Evolutionary conservation across 805 yeast species (phyloP).

Genomic region (Spathaspora girioi): DNA sequence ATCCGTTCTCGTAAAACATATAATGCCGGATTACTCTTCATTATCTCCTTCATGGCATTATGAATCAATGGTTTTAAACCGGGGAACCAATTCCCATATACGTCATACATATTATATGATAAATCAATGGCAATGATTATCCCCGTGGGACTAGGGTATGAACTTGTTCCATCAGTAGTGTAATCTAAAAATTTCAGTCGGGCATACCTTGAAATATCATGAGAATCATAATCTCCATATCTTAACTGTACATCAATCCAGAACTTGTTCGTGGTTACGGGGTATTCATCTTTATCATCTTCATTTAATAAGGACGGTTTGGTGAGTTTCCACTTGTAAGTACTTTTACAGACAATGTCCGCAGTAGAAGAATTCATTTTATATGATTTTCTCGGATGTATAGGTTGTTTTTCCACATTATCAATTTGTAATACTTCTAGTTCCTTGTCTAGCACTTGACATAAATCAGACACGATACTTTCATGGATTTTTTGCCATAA

Average conservation of each 20-base stretch:
- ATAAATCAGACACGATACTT: constrained; percentile 85
- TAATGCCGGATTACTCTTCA: constrained; percentile 93
- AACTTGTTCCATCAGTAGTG: constrained; percentile 78
- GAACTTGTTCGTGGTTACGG: constrained; percentile 63
- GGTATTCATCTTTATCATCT: constrained; percentile 54
- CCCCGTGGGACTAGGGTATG: constrained; percentile 93
- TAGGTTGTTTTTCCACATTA: constrained; percentile 82
- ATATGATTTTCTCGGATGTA: constrained; percentile 96
- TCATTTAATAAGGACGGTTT: constrained; percentile 78
- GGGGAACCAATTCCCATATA: constrained; percentile 97
- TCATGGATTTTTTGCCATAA: constrained; percentile 99
- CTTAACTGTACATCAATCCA: constrained; percentile 96
- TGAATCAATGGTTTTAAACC: constrained; percentile 88
- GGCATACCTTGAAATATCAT: constrained; percentile 90
- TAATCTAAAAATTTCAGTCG: constrained; percentile 91
- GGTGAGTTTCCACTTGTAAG: constrained; percentile 78
- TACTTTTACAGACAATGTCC: constrained; percentile 73
- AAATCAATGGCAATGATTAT: constrained; percentile 85
- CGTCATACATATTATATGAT: constrained; percentile 94
- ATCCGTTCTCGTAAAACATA: constrained; percentile 90
- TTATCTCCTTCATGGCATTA: constrained; percentile 87
- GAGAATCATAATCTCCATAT: constrained; percentile 97
- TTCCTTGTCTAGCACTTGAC: constrained; percentile 88
- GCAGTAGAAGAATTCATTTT: constrained; percentile 96
- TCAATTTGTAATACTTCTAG: constrained; percentile 80